Conservation (phyloP, 495 filamentous ascomycete genomes). For the Xylaria acuta region DNA sequence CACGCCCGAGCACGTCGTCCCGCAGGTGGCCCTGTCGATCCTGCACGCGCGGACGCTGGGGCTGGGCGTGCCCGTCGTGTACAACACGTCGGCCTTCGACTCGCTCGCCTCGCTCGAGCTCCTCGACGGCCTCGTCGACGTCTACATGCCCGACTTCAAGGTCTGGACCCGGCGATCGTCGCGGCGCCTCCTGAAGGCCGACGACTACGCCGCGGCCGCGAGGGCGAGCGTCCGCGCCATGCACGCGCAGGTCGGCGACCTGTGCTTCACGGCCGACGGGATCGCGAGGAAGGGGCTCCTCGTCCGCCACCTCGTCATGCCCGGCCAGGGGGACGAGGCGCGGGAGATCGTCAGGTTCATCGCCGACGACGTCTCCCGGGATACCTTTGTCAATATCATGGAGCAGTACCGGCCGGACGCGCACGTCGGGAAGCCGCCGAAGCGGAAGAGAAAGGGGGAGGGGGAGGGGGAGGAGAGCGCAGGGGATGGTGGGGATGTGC, state of each 20-base stretch:
- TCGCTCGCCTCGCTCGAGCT: constrained; percentile 68
- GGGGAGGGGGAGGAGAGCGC: constrained; percentile 29
- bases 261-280: constrained; percentile 77
- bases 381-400: constrained; percentile 76
- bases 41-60: constrained; percentile 70
- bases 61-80: constrained; percentile 71
- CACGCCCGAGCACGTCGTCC: constrained; percentile 77
- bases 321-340: constrained; percentile 71
- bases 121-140: constrained; percentile 76
- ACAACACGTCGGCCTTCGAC: constrained; percentile 81
- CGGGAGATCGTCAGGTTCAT: constrained; percentile 73
- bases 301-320: constrained; percentile 80
- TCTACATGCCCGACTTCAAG: constrained; percentile 82
- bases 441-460: constrained; percentile 33
- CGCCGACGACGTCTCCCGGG: constrained; percentile 67
- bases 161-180: constrained; percentile 69
- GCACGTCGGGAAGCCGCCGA: constrained; percentile 72
- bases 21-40: constrained; percentile 75
- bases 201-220: constrained; percentile 70
- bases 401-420: constrained; percentile 80
- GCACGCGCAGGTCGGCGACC: constrained; percentile 76
- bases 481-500: constrained; percentile 49
- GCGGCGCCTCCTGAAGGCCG: constrained; percentile 73
- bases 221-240: constrained; percentile 75
- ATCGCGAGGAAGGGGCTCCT: constrained; percentile 76